A percentile compares a stretch with the other conserved stretches of the same genome.
Conservation (phyloP, 2,329 filamentous ascomycete species). For the Drechslerella dactyloides region DNA sequence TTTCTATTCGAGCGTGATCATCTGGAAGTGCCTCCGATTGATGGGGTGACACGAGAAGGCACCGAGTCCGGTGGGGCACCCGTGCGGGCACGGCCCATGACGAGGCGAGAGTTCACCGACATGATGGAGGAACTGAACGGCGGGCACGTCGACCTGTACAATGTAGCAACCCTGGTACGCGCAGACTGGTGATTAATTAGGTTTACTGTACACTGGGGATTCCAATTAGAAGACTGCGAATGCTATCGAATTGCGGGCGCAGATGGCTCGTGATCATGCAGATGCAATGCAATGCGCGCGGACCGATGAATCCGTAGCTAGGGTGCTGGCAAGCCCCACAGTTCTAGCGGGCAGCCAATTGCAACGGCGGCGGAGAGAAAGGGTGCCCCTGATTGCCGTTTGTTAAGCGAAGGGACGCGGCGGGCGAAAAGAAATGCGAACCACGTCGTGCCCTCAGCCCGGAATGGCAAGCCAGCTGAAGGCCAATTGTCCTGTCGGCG, state of each 20-base stretch:
- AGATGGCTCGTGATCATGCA: background rate
- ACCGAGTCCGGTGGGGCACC: background rate
- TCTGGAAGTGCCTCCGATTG: too few relatives aligned
- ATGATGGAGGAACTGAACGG: constrained; percentile 23
- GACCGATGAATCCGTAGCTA: constrained; percentile 4
- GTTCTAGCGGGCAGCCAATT: constrained; percentile 15
- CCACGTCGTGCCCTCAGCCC: background rate
- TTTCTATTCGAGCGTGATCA: constrained; percentile 21
- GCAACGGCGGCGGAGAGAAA: background rate
- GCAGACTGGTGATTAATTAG: too few relatives aligned
- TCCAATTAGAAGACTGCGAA: too few relatives aligned
- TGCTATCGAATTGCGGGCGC: background rate
- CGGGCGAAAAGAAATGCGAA: background rate
- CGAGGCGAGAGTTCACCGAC: constrained; percentile 11
- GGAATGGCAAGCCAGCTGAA: background rate
- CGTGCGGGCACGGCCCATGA: constrained; percentile 9
- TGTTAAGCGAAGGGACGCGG: constrained; percentile 6
- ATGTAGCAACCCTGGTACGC: too few relatives aligned
- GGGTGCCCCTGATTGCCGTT: constrained; percentile 19
- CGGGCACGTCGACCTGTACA: constrained; percentile 16
- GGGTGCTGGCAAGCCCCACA: constrained; percentile 5
- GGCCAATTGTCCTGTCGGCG: background rate
- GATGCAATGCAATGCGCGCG: too few relatives aligned
- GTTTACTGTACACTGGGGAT: too few relatives aligned
- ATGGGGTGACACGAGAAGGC: too few relatives aligned